Evolutionary conservation across 2,329 filamentous ascomycete genomes (phyloP).

Genomic region (Colletotrichum tabaci): DNA sequence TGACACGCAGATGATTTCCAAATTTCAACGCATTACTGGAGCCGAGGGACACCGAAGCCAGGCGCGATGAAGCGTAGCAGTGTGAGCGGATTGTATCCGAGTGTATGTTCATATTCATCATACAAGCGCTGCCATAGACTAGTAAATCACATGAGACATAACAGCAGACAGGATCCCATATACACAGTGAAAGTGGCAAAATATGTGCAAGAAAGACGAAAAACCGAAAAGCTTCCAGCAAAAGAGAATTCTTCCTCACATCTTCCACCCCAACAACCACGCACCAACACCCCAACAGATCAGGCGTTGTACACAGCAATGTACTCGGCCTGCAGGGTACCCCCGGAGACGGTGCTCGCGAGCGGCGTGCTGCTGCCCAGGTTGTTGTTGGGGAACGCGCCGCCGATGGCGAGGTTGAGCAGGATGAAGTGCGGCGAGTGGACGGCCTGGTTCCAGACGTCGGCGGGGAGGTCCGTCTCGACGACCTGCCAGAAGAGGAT

Average conservation of each 20-base stretch:
- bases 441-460: conserved; percentile 52
- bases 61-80: no score
- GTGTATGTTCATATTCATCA: no score
- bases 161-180: no score
- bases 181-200: background rate
- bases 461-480: conserved; percentile 47
- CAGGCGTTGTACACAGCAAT: conserved; percentile 44
- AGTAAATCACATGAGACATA: no score
- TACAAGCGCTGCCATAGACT: no score
- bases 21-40: no score
- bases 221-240: accelerated
- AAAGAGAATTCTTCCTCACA: no score
- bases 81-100: no score
- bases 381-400: conserved; percentile 51
- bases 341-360: conserved; percentile 40
- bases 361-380: conserved; percentile 32
- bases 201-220: background rate
- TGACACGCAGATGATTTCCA: no score
- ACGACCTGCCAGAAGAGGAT: conserved; percentile 47
- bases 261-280: background rate
- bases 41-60: no score
- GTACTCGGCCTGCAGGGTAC: conserved; percentile 42
- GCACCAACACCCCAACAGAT: no score
- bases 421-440: conserved; percentile 53
- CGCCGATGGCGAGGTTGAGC: conserved; percentile 58